Evolutionary conservation across 768 basidiomycete genomes (phyloP).

Genomic region (Macrolepiota fuliginosa): DNA sequence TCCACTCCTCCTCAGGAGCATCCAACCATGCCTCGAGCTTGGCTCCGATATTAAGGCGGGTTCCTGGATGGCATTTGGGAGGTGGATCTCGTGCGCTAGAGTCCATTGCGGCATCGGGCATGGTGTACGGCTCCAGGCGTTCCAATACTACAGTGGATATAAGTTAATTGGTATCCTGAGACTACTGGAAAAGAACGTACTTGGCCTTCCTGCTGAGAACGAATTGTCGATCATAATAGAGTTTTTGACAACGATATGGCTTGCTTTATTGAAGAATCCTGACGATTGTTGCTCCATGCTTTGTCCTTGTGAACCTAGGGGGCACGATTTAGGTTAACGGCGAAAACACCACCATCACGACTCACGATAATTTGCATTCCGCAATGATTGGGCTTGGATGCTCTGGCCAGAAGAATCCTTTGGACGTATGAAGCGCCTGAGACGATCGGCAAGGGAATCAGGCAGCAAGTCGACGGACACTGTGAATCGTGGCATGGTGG

Average conservation of each 20-base stretch:
- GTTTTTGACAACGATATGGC: background rate
- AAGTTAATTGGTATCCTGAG: background rate
- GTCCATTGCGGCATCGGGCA: background rate
- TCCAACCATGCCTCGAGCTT: background rate
- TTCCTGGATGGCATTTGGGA: background rate
- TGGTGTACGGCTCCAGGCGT: background rate
- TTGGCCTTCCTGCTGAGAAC: background rate
- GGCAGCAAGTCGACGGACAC: no score
- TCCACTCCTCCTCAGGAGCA: background rate
- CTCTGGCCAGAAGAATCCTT: background rate
- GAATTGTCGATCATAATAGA: background rate
- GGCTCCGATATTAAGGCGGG: background rate
- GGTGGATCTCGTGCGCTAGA: background rate
- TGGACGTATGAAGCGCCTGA: background rate
- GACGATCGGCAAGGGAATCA: background rate
- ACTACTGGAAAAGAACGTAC: no score
- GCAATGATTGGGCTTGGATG: background rate
- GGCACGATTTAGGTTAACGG: background rate
- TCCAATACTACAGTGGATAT: background rate
- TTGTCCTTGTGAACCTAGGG: background rate
- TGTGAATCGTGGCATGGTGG: no score
- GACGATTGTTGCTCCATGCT: background rate
- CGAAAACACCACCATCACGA: no score
- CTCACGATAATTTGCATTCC: background rate
- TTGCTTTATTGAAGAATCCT: background rate